Evolutionary conservation across 2,329 filamentous ascomycete species (phyloP), one percentile per base, ranked within the genome.

Genomic region (Cordyceps javanica): DNA sequence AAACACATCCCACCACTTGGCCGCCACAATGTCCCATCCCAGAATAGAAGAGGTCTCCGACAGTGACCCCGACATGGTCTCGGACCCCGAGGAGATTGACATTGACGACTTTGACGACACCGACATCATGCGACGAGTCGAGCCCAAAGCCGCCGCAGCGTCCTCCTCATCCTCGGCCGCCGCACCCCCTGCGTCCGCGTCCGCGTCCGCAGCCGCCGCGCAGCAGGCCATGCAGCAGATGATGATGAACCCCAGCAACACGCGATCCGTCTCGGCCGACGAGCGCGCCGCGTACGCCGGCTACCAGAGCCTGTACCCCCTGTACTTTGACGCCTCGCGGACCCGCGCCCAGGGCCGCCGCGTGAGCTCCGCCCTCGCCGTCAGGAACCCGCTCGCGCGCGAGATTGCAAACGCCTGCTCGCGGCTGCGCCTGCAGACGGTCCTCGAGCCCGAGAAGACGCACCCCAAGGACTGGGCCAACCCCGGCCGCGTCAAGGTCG

Each of bases 401-500:
- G 90, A 94, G 67, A 92, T 99, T 69, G 88, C 91, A 45, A 87
- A 90, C 69, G 93, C 92, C n/a, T 89, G 89, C 72, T 85, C 86
- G 42, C 75, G 80, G 46, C 80, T 96, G 60, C 82, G 87, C 30
- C 76, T 91, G 36, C 81, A 83, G 61, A 86, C 88, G 44, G 85
- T 94, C 8, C 88, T 97, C 70, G 94, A 99, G 75, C 90, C 92
- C 1, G 88, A 89, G 69, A 96, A 96, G 78, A 82, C 86, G 60
- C 94, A 99, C 73, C 94, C 94, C 7, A 93, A 94, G 75, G 94
- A 99, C 77, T 99, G 94, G 94, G 87, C 88, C 58, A 99, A 99
- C 76, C 94, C 94, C 13, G 94, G 94, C 3, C 82, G 94, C 59
- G 90, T 97, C 62, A 86, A 90, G 65, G 85, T 97, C 51, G 76